Base-by-base conservation (phyloP, 192 early-diverging fungal species). In the Linnemannia zychae region DNA sequence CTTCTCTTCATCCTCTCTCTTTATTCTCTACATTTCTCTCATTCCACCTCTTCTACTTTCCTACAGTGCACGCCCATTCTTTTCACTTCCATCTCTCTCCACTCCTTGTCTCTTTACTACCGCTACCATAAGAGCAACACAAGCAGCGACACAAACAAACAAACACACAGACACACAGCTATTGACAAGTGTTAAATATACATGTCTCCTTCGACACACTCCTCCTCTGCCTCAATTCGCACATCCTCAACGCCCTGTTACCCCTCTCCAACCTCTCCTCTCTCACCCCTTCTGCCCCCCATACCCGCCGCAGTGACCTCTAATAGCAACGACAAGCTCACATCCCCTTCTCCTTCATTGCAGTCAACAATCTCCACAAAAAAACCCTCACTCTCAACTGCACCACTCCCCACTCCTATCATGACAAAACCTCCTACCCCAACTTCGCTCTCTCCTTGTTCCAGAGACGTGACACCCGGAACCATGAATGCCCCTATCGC, bases 261-360 rank as follows among this genome's bases (percentile, higher is more conserved):
- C 28, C 76, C 76, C 34, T 77, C 76, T 31, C 76, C 76, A 50
- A 38, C 67, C 67, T 77, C 76, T 4, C 76, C 76, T 24, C 49
- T 53, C 20, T 53, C 67, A 18, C 63, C 49, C 36, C 38, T 66
- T 34, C 40, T 40, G 2, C 37, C 28, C 47, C 20, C 28, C 70
- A 40, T 2, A 3, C 22, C 18, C 3, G 31, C 6, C 16, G 9
- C 70, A 28, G 17, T 47, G 70, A 24, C 15, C 46, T 71, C 70
- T 47, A 48, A 20, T 17, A 72, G 12, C 5, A 49, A 7, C 16
- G 2, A 36, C 28, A 47, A 33, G 24, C 31, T 44, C 20, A 33
- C n/a, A 31, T 72, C 44, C 12, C 15, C 71, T 20, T 48, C 71
- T 38, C 40, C 46, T 31, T 71, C 44, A 22, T 28, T 15, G 4